phyloP scores from a whole-genome alignment of 768 basidiomycete species.

The Panus rudis region DNA sequence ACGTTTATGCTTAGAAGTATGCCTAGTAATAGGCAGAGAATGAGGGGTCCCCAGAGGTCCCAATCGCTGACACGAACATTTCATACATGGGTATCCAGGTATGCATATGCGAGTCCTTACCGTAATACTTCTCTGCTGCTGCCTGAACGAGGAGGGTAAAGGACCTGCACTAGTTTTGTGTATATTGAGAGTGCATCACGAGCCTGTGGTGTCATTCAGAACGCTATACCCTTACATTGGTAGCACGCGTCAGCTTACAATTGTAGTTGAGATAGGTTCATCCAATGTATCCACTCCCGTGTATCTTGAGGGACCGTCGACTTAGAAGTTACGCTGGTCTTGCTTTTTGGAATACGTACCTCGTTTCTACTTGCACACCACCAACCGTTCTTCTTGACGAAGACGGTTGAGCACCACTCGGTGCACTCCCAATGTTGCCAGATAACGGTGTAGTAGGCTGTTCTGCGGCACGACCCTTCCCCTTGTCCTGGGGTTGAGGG shows the following conservation, averaged over 20 bases:
- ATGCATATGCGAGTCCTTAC: constrained; percentile 31
- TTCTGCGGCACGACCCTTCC: constrained; percentile 59
- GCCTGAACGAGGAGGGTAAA: constrained; percentile 72
- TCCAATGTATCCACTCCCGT: constrained; percentile 86
- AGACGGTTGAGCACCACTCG: constrained; percentile 32
- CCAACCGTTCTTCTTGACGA: constrained; percentile 63
- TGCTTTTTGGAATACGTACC: constrained; percentile 38
- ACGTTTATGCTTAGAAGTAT: constrained; percentile 86
- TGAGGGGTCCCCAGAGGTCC: constrained; percentile 96
- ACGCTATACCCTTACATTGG: constrained; percentile 4
- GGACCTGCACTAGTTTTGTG: constrained; percentile 85
- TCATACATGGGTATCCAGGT: constrained; percentile 4
- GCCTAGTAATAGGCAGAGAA: constrained; percentile 73
- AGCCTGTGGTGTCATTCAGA: constrained; percentile 40
- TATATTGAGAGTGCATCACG: constrained; percentile 90
- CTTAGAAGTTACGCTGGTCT: neutral
- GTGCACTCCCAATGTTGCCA: constrained; percentile 61
- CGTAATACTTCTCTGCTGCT: constrained; percentile 73
- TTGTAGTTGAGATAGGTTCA: constrained; percentile 84
- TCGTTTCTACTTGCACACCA: constrained; percentile 84
- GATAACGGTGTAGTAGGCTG: constrained; percentile 46
- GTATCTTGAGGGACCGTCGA: constrained; percentile 40
- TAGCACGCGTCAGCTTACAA: constrained; percentile 46
- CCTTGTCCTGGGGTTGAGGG: constrained; percentile 46
- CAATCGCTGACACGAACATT: constrained; percentile 60